Conservation (phyloP, 2,329 filamentous ascomycete genomes). For the Ophiocordyceps camponoti-leonardi region DNA sequence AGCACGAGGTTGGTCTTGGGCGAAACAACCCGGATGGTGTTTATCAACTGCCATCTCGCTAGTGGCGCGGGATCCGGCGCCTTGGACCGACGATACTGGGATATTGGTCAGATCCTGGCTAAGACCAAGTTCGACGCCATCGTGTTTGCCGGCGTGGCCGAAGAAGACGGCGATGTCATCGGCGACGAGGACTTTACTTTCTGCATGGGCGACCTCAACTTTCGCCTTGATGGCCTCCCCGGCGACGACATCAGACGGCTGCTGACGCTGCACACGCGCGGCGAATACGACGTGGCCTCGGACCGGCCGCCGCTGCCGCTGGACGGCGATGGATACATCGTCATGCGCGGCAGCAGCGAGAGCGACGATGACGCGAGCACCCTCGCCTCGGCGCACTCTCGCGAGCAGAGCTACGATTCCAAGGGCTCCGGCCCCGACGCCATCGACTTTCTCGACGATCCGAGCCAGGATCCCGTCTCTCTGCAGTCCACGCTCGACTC, state of each 20-base stretch:
- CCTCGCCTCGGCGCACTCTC: conserved; percentile 14
- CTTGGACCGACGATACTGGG: conserved; percentile 78
- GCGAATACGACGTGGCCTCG: conserved; percentile 49
- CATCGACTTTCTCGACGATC: conserved; percentile 50
- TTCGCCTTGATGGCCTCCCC: conserved; percentile 72
- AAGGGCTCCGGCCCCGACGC: conserved; percentile 35
- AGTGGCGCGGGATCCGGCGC: conserved; percentile 66
- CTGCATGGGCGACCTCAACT: conserved; percentile 95
- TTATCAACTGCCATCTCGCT: conserved; percentile 81
- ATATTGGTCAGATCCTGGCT: conserved; percentile 59
- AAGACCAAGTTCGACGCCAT: conserved; percentile 68
- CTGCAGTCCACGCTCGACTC: conserved; percentile 79
- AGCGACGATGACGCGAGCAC: conserved; percentile 27
- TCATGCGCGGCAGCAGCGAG: conserved; percentile 23
- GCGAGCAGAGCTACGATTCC: conserved; percentile 21
- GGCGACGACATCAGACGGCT: conserved; percentile 80
- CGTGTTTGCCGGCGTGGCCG: conserved; percentile 42
- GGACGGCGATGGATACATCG: conserved; percentile 31
- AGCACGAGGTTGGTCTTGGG: conserved; percentile 68
- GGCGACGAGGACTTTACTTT: conserved; percentile 89
- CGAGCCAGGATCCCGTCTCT: conserved; percentile 64
- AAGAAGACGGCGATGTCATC: conserved; percentile 52
- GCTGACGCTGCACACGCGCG: conserved; percentile 64
- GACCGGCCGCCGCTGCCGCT: conserved; percentile 17
- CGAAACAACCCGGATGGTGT: conserved; percentile 76